Evolutionary conservation across 164 flowering plant species (phyloP).

Genomic region (Warburgia ugandensis): DNA sequence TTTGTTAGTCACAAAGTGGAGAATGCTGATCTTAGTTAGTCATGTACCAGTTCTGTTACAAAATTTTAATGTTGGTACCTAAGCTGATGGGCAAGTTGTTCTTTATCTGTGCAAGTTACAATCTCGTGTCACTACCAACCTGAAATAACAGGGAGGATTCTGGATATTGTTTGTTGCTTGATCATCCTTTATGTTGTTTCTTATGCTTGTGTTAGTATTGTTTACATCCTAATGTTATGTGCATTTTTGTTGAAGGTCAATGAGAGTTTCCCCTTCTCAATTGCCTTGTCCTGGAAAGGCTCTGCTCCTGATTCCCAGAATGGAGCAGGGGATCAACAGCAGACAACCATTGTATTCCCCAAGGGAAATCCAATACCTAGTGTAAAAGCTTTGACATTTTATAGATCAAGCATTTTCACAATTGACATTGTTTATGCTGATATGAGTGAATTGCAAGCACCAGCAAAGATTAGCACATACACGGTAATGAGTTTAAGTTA

Average conservation of each 20-base stretch:
- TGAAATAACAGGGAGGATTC: too few species aligned
- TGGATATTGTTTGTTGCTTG: background rate
- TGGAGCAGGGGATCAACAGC: slow-evolving; percentile 53
- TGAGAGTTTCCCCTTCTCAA: slow-evolving; percentile 73
- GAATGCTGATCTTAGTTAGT: too few species aligned
- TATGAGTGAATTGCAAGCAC: slow-evolving; percentile 50
- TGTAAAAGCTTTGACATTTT: slow-evolving; percentile 73
- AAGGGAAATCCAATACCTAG: slow-evolving; percentile 83
- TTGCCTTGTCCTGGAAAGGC: slow-evolving; percentile 78
- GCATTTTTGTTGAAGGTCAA: slow-evolving; percentile 36
- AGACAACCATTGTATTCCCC: slow-evolving; percentile 65
- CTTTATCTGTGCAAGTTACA: too few species aligned
- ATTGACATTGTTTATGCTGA: slow-evolving; percentile 77
- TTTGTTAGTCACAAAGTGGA: too few species aligned
- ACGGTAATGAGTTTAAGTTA: slow-evolving; percentile 36
- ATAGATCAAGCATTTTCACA: slow-evolving; percentile 58
- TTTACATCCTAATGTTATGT: background rate
- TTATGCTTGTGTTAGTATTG: too few species aligned
- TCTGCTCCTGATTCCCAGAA: slow-evolving; percentile 48
- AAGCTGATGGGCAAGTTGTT: too few species aligned
- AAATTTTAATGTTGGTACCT: too few species aligned
- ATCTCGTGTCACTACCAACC: too few species aligned
- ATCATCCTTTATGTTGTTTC: background rate
- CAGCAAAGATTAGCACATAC: slow-evolving; percentile 70
- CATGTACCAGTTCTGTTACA: too few species aligned